Evolutionary conservation across 495 filamentous ascomycete genomes (phyloP), one percentile per base, ranked within the genome.

Genomic region (Rhypophila decipiens): DNA sequence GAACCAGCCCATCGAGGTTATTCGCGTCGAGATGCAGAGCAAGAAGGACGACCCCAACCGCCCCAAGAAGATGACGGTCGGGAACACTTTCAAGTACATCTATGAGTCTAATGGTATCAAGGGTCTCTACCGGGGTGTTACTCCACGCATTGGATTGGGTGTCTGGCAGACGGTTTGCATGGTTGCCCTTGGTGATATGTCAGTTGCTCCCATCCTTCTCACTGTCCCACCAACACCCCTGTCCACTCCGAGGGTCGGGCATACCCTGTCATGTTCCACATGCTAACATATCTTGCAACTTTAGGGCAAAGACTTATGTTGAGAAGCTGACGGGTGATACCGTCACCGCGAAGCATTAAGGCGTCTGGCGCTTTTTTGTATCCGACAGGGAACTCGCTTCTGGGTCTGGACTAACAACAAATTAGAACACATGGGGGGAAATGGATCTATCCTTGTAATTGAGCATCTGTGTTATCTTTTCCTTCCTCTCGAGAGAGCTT

Each of bases 121-220:
- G 77, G 93, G 93, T 57, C 75, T 98, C 51, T 98, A 98, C 77
- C 87, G 93, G 55, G 93, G 93, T 60, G 93, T 98, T 43, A 77
- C 90, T 51, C 93, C 93, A 56, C 82, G 93, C 60, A 87, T 97
- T 64, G 94, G 88, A 42, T 81, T 98, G 46, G 86, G 93, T 55
- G 84, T 98, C 73, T 98, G 93, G 93, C 93, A 98, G 78, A 98
- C 93, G 47, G 87, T 98, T 64, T 98, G 93, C 76, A 98, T 98
- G 93, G 93, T 98, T 71, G 93, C 91, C 62, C 78, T 98, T 75
- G 93, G 93, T 75, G 93, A 98, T 76, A 89, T 95, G 90, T 96
- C 70, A 79, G 90, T 83, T 53, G 53, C 47, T 39, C 21, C 39
- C 35, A 35, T 35, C 43, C 21, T 13, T 29, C 15, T 37, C 52